Evolutionary conservation across 768 basidiomycete genomes (phyloP).

Genomic region (Sarcomyxa edulis): DNA sequence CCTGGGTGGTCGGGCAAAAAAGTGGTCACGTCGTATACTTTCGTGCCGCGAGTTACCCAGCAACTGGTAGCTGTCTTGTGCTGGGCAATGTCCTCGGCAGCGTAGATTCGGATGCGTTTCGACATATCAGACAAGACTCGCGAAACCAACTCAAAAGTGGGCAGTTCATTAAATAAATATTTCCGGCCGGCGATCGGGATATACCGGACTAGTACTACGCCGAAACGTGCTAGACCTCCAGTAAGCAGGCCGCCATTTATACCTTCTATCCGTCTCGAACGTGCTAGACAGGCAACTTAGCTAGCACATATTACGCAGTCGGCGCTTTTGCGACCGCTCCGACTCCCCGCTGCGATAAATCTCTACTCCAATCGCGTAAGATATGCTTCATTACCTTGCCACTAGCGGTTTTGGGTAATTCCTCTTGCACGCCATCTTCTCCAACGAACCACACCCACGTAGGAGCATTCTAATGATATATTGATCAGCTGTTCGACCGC

Average conservation of each 20-base stretch:
- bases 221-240: too few species aligned
- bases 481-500: slow-evolving; percentile 1
- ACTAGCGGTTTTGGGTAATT: slow-evolving; percentile 81
- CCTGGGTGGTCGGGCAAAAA: slow-evolving; percentile 92
- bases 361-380: slow-evolving; percentile 62
- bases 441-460: slow-evolving; percentile 82
- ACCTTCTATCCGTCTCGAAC: too few species aligned
- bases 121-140: too few species aligned
- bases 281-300: too few species aligned
- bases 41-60: slow-evolving; percentile 77
- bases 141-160: too few species aligned
- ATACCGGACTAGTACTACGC: too few species aligned
- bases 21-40: slow-evolving; percentile 84
- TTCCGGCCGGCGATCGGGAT: too few species aligned
- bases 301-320: too few species aligned
- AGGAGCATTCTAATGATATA: slow-evolving; percentile 58
- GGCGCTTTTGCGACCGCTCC: too few species aligned
- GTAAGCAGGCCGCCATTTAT: too few species aligned
- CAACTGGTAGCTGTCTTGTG: slow-evolving; percentile 63
- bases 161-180: too few species aligned
- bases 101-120: slow-evolving; percentile 69
- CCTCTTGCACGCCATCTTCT: slow-evolving; percentile 50
- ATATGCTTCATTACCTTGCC: slow-evolving; percentile 86
- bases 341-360: slow-evolving; percentile 39
- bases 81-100: slow-evolving; percentile 62